phyloP scores from a whole-genome alignment of 176 grass and related monocot genomes.

The Phragmites australis region DNA sequence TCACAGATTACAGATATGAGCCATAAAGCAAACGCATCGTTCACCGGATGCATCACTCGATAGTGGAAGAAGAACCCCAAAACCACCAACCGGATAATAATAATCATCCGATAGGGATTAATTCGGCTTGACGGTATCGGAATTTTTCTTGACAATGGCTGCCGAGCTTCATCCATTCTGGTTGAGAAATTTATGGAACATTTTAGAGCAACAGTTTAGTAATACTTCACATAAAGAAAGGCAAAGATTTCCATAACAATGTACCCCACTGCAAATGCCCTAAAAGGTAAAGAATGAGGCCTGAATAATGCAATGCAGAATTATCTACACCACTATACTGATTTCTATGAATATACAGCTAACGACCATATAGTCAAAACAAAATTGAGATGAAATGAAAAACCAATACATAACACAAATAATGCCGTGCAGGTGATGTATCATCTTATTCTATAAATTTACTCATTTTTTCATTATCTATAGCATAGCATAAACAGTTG shows the following conservation, averaged over 20 bases:
- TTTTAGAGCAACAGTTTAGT: not conserved
- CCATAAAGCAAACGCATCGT: slow-evolving; percentile 87
- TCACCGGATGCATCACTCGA: slow-evolving; percentile 70
- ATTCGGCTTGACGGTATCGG: slow-evolving; percentile 84
- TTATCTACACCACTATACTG: not conserved
- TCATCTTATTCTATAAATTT: not conserved
- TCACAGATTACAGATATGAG: slow-evolving; percentile 97
- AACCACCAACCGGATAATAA: slow-evolving; percentile 88
- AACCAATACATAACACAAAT: not conserved
- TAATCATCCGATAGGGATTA: slow-evolving; percentile 94
- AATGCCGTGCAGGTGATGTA: not conserved
- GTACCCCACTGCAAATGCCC: not conserved
- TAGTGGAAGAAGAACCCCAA: slow-evolving; percentile 97
- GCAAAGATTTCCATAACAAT: not conserved
- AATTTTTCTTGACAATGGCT: slow-evolving; percentile 83
- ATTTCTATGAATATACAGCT: not conserved
- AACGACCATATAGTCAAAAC: not conserved
- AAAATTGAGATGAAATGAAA: not conserved
- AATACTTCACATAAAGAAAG: not conserved
- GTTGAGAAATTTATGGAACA: slow-evolving; percentile 33
- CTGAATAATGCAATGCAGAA: not conserved
- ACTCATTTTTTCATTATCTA: not conserved
- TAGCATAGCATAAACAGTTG: not conserved
- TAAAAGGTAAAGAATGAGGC: not conserved
- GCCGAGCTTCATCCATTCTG: slow-evolving; percentile 97